A percentile compares a stretch with the other conserved stretches of the same genome.
Evolutionary conservation across 805 yeast species (phyloP).

Genomic region (Myxozyma sirexii): DNA sequence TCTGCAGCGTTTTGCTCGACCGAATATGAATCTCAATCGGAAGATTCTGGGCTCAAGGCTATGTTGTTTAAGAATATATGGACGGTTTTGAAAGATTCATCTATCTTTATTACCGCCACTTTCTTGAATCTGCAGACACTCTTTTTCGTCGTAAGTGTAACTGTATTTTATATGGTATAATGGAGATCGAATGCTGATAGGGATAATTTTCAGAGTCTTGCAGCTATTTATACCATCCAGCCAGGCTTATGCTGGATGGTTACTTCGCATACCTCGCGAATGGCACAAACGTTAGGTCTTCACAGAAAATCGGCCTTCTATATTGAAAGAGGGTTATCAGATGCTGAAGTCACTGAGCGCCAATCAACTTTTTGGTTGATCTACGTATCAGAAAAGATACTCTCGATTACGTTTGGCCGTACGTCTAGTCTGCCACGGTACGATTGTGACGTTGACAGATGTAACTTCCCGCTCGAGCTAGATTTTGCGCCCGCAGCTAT

Average conservation of each 20-base stretch:
- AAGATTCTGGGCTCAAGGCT: slow-evolving; percentile 1
- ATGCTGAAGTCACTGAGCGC: slow-evolving; percentile 17
- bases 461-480: neutral
- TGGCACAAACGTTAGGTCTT: slow-evolving; percentile 18
- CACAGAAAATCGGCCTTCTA: slow-evolving; percentile 21
- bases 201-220: neutral
- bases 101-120: slow-evolving; percentile 14
- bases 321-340: slow-evolving; percentile 14
- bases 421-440: slow-evolving; percentile 18
- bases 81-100: slow-evolving; percentile 14
- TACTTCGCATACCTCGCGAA: slow-evolving; percentile 11
- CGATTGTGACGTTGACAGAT: slow-evolving; percentile 19
- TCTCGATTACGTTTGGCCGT: slow-evolving; percentile 22
- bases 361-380: slow-evolving; percentile 14
- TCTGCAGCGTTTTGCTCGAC: neutral
- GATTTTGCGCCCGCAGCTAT: neutral
- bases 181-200: neutral
- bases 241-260: slow-evolving; percentile 25
- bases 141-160: slow-evolving; percentile 3
- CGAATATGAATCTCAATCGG: slow-evolving; percentile 3
- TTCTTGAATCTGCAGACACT: slow-evolving; percentile 19
- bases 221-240: neutral
- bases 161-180: too few relatives aligned
- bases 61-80: slow-evolving; percentile 15
- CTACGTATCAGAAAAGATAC: slow-evolving; percentile 12